These are phyloP conservation scores for Globisporangium irregulare DNA, from an alignment of 352 stramenopile genomes.

Conservation along the genomic window DNA sequence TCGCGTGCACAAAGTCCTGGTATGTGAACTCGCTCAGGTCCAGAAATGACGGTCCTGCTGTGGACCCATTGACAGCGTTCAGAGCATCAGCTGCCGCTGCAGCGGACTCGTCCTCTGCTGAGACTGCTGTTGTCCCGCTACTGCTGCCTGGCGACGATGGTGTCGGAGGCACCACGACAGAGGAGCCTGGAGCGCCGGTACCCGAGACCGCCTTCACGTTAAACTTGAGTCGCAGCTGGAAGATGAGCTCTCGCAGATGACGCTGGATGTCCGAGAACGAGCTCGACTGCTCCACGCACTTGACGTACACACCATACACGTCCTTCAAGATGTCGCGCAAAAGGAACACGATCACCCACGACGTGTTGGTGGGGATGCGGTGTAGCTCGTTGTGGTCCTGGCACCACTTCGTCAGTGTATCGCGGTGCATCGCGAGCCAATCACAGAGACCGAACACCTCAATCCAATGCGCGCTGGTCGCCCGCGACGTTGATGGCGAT, in stretches of 20 bases:
- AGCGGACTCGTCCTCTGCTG: conserved; percentile 2
- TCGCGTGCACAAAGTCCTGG: conserved; percentile 48
- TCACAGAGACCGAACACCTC: conserved; percentile 37
- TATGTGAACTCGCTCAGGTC: conserved; percentile 46
- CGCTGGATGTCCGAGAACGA: conserved; percentile 43
- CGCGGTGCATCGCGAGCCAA: conserved; percentile 43
- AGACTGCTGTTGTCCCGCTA: background rate
- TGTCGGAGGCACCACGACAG: background rate
- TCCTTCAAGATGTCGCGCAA: conserved; percentile 51
- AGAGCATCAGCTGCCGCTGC: background rate
- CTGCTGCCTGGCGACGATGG: background rate
- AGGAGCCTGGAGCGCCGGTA: background rate
- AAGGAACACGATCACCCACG: conserved; percentile 46
- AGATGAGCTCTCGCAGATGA: conserved; percentile 41
- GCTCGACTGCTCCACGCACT: conserved; percentile 25
- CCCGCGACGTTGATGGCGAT: conserved; percentile 3
- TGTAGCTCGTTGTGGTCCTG: conserved; percentile 24
- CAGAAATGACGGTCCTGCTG: conserved; percentile 14
- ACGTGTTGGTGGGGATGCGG: conserved; percentile 24
- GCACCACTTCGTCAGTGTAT: conserved; percentile 40
- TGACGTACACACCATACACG: conserved; percentile 28
- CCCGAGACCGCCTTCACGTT: conserved; percentile 33
- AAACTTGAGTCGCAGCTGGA: conserved; percentile 51
- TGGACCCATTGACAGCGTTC: background rate
- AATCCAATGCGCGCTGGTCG: conserved; percentile 33